Evolutionary conservation across 148 eudicot genomes (phyloP).

Genomic region (Polygonum maritimum): DNA sequence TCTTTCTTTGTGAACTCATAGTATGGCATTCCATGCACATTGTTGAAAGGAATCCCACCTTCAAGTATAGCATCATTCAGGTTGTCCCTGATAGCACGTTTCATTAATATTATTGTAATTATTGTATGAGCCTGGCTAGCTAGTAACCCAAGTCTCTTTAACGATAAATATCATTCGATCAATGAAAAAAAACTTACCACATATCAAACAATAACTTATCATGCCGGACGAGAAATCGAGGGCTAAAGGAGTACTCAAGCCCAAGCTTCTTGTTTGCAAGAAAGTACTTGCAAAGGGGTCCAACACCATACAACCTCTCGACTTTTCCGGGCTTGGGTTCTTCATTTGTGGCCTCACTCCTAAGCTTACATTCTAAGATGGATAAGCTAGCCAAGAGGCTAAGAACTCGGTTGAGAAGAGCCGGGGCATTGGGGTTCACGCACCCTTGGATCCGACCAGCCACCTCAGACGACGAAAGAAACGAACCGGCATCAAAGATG

Average conservation of each 20-base stretch:
- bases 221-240: neutral
- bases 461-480: constrained; percentile 11
- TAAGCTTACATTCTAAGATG: constrained; percentile 8
- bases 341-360: neutral
- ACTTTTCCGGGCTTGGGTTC: neutral
- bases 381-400: constrained; percentile 16
- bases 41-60: too few relatives aligned
- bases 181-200: neutral
- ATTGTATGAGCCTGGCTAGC: too few relatives aligned
- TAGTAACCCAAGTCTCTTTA: too few relatives aligned
- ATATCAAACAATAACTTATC: neutral
- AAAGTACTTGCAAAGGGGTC: constrained; percentile 15
- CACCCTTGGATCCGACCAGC: constrained; percentile 11
- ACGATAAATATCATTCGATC: too few relatives aligned
- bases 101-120: too few relatives aligned
- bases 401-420: constrained; percentile 18
- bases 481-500: constrained; percentile 6
- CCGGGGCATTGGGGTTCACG: constrained; percentile 16
- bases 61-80: too few relatives aligned
- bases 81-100: too few relatives aligned
- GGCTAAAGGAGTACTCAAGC: constrained; percentile 9
- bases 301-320: constrained; percentile 18
- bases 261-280: constrained; percentile 7
- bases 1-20: too few relatives aligned
- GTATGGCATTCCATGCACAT: too few relatives aligned